Percentiles rank a stretch among this genome's conserved stretches.
Evolutionary conservation across 768 basidiomycete species (phyloP).

Genomic region (Tylopilus rubrobrunneus): DNA sequence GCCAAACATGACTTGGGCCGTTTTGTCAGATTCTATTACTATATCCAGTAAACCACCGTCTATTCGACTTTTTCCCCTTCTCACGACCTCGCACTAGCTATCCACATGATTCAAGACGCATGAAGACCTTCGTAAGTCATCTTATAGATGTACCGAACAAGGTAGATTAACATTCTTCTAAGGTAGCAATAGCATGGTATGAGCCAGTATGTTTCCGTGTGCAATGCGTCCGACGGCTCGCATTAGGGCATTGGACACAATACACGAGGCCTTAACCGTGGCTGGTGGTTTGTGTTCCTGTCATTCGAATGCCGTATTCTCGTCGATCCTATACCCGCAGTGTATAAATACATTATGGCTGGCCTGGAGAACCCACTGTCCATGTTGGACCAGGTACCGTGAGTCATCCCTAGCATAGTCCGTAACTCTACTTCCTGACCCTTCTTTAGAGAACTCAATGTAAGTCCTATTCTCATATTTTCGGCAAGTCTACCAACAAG

Average conservation of each 20-base stretch:
- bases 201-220: not conserved
- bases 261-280: constrained; percentile 4
- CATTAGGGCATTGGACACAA: constrained; percentile 6
- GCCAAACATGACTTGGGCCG: no score
- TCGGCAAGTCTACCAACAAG: not conserved
- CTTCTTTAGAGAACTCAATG: constrained; percentile 7
- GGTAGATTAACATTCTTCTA: not conserved
- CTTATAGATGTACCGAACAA: not conserved
- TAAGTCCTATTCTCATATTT: not conserved
- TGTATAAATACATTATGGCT: constrained; percentile 3
- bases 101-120: not conserved
- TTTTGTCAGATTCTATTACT: constrained; percentile 8
- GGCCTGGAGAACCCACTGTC: not conserved
- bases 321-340: not conserved
- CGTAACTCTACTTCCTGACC: not conserved
- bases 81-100: not conserved
- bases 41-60: not conserved
- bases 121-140: constrained; percentile 7
- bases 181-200: constrained; percentile 16
- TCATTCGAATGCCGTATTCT: no score
- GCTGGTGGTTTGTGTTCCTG: constrained; percentile 5
- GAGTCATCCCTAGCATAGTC: not conserved
- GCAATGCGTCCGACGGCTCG: not conserved
- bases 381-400: not conserved
- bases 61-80: not conserved